Evolutionary conservation across 305 asterid genomes (phyloP).

Genomic region (Fraxinus baroniana): DNA sequence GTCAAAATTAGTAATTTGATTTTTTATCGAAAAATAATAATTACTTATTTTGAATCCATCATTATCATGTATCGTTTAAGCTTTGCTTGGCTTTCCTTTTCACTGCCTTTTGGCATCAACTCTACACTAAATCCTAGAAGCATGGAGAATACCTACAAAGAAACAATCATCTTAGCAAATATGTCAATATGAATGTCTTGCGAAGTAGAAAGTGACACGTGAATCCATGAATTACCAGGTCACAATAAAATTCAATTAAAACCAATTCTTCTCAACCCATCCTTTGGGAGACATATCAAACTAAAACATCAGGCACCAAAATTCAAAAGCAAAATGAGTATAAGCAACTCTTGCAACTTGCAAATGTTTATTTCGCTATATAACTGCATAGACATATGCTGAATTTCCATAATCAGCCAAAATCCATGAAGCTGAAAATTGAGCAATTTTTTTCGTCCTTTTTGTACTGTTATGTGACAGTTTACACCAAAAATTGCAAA

Average conservation of each 20-base stretch:
- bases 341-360: neutral
- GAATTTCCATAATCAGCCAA: neutral
- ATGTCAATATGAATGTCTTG: neutral
- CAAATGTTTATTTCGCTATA: neutral
- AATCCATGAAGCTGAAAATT: neutral
- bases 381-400: neutral
- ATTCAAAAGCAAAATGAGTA: neutral
- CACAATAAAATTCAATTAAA: neutral
- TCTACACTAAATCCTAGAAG: slow-evolving; percentile 90
- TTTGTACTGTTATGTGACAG: neutral
- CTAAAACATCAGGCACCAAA: neutral
- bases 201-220: neutral
- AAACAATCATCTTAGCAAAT: slow-evolving; percentile 9
- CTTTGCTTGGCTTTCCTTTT: slow-evolving; percentile 91
- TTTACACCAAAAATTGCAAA: neutral
- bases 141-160: slow-evolving; percentile 79
- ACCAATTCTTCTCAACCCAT: neutral
- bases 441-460: neutral
- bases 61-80: slow-evolving; percentile 91
- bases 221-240: neutral
- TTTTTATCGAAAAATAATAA: too few species aligned
- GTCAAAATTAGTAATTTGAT: neutral
- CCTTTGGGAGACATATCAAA: neutral
- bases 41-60: slow-evolving; percentile 64
- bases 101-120: slow-evolving; percentile 93